Conservation (phyloP, 1,139 yeast genomes). For the Candida sanyaensis region DNA sequence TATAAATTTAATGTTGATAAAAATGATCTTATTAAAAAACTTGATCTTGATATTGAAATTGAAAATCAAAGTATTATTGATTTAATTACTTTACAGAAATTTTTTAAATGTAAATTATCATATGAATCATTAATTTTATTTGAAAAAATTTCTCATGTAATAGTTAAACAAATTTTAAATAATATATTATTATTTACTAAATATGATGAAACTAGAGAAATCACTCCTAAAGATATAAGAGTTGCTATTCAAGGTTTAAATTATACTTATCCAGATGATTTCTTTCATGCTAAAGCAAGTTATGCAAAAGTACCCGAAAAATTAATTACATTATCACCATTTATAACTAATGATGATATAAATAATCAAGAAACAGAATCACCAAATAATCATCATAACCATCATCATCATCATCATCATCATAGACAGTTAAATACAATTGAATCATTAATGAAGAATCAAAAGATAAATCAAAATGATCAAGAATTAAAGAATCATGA, state of each 20-base stretch:
- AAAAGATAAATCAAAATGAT: neutral
- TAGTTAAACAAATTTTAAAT: constrained; percentile 7
- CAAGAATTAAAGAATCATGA: neutral
- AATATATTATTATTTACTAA: neutral
- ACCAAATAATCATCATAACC: no score
- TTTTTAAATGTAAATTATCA: constrained; percentile 2
- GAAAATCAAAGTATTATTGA: constrained; percentile 2
- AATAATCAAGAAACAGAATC: no score
- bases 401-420: neutral
- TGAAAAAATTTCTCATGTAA: constrained; percentile 7
- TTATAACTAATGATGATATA: neutral
- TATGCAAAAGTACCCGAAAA: neutral
- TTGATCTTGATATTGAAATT: neutral
- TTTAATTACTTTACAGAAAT: neutral
- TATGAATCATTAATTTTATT: constrained; percentile 9
- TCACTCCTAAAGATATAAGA: constrained; percentile 1
- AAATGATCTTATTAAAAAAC: neutral
- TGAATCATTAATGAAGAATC: neutral
- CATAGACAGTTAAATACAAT: neutral
- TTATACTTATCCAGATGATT: constrained; percentile 3
- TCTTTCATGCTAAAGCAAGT: neutral
- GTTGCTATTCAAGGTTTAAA: neutral
- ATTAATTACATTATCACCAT: neutral
- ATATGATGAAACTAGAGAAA: neutral
- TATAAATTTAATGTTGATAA: neutral